Evolutionary conservation across 2,329 filamentous ascomycete species (phyloP), one percentile per base, ranked within the genome.

Genomic region (Beauveria sp.): DNA sequence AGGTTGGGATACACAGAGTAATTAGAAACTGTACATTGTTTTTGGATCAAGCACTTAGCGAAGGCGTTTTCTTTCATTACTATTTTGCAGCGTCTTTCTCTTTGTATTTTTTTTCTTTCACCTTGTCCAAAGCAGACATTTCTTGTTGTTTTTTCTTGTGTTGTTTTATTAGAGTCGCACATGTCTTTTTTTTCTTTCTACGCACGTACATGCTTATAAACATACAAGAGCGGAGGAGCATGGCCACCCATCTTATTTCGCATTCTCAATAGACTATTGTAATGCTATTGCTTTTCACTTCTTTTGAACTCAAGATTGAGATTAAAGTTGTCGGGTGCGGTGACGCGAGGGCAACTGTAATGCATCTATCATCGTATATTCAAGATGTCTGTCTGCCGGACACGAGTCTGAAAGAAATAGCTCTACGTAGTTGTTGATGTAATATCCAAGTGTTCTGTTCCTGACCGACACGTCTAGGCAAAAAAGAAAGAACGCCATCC

Each of bases 401-500:
- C 20, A 16, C n/a, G 22, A 22, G 45, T 26, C 45, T 48, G 18
- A 26, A 16, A 10, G 34, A 38, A 38, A 38, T 38, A 14, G 34
- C 34, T 14, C 12, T 38, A 16, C 12, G 34, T 14, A 16, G 2
- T 38, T 38, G 12, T 38, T 34, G 1, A 14, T 38, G 34, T 38
- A 38, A 38, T 38, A 2, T 24, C 26, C n/a, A 48, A 60, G 48
- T 52, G 48, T 60, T 60, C 57, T 60, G 57, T 60, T 52, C 57
- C 40, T 52, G 46, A 45, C 48, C 38, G 22, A 61, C 26, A 58
- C 26, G n/a, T 42, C 22, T n/a, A n/a, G 12, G 16, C 18, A 3
- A 31, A 56, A 24, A 48, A 22, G 2, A 3, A 46, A 58, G 9
- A 34, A 62, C 49, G 43, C 43, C 42, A 28, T 31, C 24, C 50